Evolutionary conservation across 352 stramenopile species (phyloP), one percentile per base, ranked within the genome.

Genomic region (Detonula confervacea): DNA sequence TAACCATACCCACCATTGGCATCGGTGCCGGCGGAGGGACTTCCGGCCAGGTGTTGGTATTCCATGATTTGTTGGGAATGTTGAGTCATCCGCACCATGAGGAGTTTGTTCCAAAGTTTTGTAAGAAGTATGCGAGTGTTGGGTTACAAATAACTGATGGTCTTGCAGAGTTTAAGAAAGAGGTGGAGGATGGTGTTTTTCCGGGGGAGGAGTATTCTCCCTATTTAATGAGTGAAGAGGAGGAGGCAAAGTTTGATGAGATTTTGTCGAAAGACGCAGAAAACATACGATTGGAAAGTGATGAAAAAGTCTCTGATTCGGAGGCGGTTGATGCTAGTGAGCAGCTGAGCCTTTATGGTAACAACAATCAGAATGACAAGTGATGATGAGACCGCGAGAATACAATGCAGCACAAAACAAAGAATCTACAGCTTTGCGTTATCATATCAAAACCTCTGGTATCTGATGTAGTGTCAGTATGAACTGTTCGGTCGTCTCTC

Each of bases 31-130:
- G 90, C 27, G 69, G 72, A 9, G 84, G 96, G 25, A 98, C 96
- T 1, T 97, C 95, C 49, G 97, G 97, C 1, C 96, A 99, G 83
- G 95, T 99, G 20, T 81, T 99, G 18, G 97, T 99, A 3, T 99
- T 97, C 84, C 97, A 99, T 80, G 97, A 99, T 80, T 93, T 99
- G 80, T 84, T 99, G 33, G 97, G 97, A 16, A 98, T 99, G 96
- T 90, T 98, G 20, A 95, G 97, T 75, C 97, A 99, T 84, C 97
- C 97, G 0, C 97, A 99, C 81, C 96, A 99, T 77, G 95, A 96
- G 22, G 84, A 96, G 78, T 95, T 97, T 66, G 96, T 99, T 27
- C 97, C 97, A 8, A 98, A 98, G 73, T 99, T 99, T 80, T 99
- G 97, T 84, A 99, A 99, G 84, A 93, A 95, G 24, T 99, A 99